phyloP scores from a whole-genome alignment of 2,329 filamentous ascomycete genomes.

The Diaporthe destruens region DNA sequence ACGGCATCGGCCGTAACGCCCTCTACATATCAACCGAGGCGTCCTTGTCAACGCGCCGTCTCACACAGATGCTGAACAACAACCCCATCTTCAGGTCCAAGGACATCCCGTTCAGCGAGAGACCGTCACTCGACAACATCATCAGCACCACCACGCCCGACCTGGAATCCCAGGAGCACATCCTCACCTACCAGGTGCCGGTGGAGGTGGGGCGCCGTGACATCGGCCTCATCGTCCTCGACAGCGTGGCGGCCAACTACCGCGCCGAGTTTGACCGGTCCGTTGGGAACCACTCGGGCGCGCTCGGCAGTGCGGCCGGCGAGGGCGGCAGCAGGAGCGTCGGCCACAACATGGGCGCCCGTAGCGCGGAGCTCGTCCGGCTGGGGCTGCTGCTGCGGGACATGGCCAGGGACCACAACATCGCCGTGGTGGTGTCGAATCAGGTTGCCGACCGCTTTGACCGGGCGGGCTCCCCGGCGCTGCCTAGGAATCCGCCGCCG shows the following conservation, averaged over 20 bases:
- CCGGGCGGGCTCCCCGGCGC: slow-evolving; percentile 40
- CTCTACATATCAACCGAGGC: slow-evolving; percentile 97
- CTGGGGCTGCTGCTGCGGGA: slow-evolving; percentile 81
- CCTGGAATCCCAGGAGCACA: slow-evolving; percentile 95
- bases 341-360: slow-evolving; percentile 75
- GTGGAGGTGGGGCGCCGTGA: slow-evolving; percentile 82
- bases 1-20: slow-evolving; percentile 78
- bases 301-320: slow-evolving; percentile 46
- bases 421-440: slow-evolving; percentile 93
- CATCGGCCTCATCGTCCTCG: slow-evolving; percentile 85
- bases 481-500: slow-evolving; percentile 40
- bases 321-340: slow-evolving; percentile 46
- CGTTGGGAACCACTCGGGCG: neutral
- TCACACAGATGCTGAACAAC: slow-evolving; percentile 80
- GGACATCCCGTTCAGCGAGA: slow-evolving; percentile 46
- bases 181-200: slow-evolving; percentile 91
- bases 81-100: slow-evolving; percentile 69
- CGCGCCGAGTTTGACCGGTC: slow-evolving; percentile 84
- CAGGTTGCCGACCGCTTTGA: slow-evolving; percentile 92
- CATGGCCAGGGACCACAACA: slow-evolving; percentile 78
- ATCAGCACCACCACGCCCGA: slow-evolving; percentile 87
- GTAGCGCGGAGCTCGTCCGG: slow-evolving; percentile 81
- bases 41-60: slow-evolving; percentile 82
- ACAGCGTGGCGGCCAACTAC: slow-evolving; percentile 96
- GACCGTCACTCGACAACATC: slow-evolving; percentile 79